These are phyloP conservation scores for Xylariaceae sp. DNA, from an alignment of 2,329 filamentous ascomycete species.

Conservation along the genomic window DNA sequence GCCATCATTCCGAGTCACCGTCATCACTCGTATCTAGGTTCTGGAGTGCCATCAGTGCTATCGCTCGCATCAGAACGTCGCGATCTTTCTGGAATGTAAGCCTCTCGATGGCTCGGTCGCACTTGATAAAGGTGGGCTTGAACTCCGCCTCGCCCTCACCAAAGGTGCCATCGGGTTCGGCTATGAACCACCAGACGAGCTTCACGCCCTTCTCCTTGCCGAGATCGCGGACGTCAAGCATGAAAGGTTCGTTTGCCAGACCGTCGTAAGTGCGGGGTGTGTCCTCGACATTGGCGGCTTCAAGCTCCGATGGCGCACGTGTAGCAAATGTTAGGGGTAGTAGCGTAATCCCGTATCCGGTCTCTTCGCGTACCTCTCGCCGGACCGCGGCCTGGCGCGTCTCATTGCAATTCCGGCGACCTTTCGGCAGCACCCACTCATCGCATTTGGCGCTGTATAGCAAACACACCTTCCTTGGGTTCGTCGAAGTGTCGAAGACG, in stretches of 20 bases:
- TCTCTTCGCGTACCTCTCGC: conserved; percentile 45
- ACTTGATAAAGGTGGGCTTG: conserved; percentile 20
- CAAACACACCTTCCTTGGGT: conserved; percentile 35
- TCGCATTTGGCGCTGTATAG: conserved; percentile 31
- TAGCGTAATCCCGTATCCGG: conserved; percentile 38
- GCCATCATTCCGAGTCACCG: too few relatives aligned
- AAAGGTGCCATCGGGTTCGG: conserved; percentile 17
- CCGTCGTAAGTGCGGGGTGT: conserved; percentile 24
- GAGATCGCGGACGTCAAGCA: conserved; percentile 30
- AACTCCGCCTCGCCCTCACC: conserved; percentile 27
- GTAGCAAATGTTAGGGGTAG: conserved; percentile 39
- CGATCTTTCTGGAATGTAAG: conserved; percentile 31
- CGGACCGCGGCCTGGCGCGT: conserved; percentile 38
- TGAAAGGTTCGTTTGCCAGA: conserved; percentile 30
- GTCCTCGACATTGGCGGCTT: conserved; percentile 27
- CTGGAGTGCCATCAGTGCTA: conserved; percentile 21
- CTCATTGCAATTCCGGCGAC: conserved; percentile 43
- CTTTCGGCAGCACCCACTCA: conserved; percentile 45
- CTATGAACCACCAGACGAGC: conserved; percentile 33
- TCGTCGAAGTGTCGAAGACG: conserved; percentile 24
- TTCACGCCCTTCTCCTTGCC: conserved; percentile 27
- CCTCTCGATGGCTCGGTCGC: conserved; percentile 21
- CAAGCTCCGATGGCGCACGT: conserved; percentile 34
- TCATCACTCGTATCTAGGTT: too few relatives aligned
- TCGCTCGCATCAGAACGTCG: conserved; percentile 25